Percentiles rank a stretch among this genome's conserved stretches.
These are phyloP conservation scores for Sugiyamaella xylanicola DNA, from an alignment of 1,139 yeast genomes.

Conservation along the genomic window DNA sequence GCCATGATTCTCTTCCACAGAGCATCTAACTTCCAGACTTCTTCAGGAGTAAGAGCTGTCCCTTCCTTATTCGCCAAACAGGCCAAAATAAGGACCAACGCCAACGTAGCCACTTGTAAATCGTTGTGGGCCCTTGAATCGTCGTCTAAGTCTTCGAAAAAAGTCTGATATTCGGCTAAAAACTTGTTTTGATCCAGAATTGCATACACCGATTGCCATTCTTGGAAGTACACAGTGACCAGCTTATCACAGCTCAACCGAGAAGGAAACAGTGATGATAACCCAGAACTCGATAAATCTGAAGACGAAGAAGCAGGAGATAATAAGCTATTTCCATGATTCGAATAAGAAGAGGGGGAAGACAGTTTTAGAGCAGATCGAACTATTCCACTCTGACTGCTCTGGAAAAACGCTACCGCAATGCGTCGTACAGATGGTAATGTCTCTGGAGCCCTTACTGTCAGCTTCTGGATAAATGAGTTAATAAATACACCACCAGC, in stretches of 20 bases:
- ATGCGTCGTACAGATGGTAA: slow-evolving; percentile 29
- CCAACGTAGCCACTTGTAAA: slow-evolving; percentile 47
- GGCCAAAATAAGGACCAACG: slow-evolving; percentile 49
- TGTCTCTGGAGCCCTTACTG: slow-evolving; percentile 31
- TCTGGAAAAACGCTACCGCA: slow-evolving; percentile 21
- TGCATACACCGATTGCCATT: slow-evolving; percentile 76
- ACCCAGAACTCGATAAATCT: not conserved
- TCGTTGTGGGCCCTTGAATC: slow-evolving; percentile 24
- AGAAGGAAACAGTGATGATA: slow-evolving; percentile 32
- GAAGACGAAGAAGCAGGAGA: slow-evolving; percentile 22
- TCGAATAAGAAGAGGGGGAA: slow-evolving; percentile 20
- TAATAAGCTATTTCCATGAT: slow-evolving; percentile 1
- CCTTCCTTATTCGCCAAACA: slow-evolving; percentile 31
- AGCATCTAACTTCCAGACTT: slow-evolving; percentile 15
- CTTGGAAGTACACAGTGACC: slow-evolving; percentile 60
- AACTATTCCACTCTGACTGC: slow-evolving; percentile 20
- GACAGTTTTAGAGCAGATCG: slow-evolving; percentile 17
- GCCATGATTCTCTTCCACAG: slow-evolving; percentile 14
- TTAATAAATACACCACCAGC: slow-evolving; percentile 40
- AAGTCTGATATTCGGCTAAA: slow-evolving; percentile 56
- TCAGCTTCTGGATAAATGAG: slow-evolving; percentile 36
- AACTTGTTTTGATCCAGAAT: slow-evolving; percentile 68
- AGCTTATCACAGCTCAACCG: slow-evolving; percentile 40
- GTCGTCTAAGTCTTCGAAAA: slow-evolving; percentile 35
- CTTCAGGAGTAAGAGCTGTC: slow-evolving; percentile 10